Evolutionary conservation across 352 stramenopile genomes (phyloP), one percentile per base, ranked within the genome.

Genomic region (Peronospora farinosa): DNA sequence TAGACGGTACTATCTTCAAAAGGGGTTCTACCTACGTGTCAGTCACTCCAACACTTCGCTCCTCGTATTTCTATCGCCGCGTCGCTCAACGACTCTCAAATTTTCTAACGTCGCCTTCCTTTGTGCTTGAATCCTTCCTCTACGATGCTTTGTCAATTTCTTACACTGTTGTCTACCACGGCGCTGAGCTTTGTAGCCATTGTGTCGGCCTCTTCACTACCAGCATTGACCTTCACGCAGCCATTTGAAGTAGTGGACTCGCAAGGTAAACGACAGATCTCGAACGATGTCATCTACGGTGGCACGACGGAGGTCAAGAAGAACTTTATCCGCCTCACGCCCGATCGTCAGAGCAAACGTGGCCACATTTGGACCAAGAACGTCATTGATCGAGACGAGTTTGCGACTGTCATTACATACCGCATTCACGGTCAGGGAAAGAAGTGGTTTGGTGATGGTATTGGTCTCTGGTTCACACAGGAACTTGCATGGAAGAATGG

Each of bases 301-400:
- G 81, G 81, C 19, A 68, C 66, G 7, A 78, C 77, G 16, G 76
- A 88, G 37, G 76, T 91, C 41, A 86, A 85, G 63, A 84, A 84
- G 53, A 88, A 84, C 60, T 91, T 91, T 49, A 78, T 91, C 42
- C 80, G 80, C 38, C 66, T 91, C 35, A 91, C 80, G 25, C 62
- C 80, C 3, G 80, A 91, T 54, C 76, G 80, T 36, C 80, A 91
- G 65, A 91, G 74, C 74, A 87, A 86, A 54, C 72, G 74, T 49
- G 80, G 78, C n/a, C 63, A 72, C 54, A 69, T 91, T 37, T 91
- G 80, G 80, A 84, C 59, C 54, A 78, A 72, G 48, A 46, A 51
- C 7, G 35, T 45, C 23, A 50, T 89, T 21, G 54, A 70, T 51
- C 64, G 46, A 19, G 62, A 86, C 31, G 65, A 87, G 58, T 57